These are phyloP conservation scores for Rhizopogon vesiculosus DNA, from an alignment of 768 basidiomycete species.

Conservation along the genomic window DNA sequence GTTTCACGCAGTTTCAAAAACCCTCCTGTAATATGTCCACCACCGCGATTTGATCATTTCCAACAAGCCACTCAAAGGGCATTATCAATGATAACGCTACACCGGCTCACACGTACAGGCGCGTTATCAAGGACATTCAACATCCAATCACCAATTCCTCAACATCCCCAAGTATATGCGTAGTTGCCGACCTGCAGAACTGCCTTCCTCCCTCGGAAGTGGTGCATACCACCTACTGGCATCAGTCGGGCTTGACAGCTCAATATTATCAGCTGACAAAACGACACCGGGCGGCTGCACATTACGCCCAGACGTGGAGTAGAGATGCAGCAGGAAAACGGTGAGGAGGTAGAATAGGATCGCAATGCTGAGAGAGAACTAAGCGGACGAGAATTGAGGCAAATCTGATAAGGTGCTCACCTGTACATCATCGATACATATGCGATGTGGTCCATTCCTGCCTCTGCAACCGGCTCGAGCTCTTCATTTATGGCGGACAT, in stretches of 20 bases:
- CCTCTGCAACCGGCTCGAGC: conserved; percentile 59
- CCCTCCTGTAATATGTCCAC: too few species aligned
- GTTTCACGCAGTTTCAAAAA: too few species aligned
- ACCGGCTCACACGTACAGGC: too few species aligned
- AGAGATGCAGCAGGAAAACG: conserved; percentile 66
- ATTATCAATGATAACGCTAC: not conserved
- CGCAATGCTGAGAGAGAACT: conserved; percentile 42
- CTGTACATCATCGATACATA: conserved; percentile 84
- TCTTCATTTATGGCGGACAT: conserved; percentile 96
- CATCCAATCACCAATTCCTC: conserved; percentile 28
- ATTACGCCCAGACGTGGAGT: conserved; percentile 57
- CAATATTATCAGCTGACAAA: conserved; percentile 34
- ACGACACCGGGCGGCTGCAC: conserved; percentile 14
- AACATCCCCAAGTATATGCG: conserved; percentile 50
- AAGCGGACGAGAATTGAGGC: conserved; percentile 1
- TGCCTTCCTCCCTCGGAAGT: conserved; percentile 40
- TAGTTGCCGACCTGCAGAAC: conserved; percentile 4
- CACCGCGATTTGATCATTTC: too few species aligned
- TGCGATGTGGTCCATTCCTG: conserved; percentile 87
- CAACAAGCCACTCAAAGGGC: too few species aligned
- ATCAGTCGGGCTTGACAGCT: conserved; percentile 29
- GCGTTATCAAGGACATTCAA: not conserved
- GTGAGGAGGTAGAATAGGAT: conserved; percentile 78
- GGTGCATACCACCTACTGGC: conserved; percentile 62
- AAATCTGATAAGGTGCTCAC: conserved; percentile 30